Evolutionary conservation across 1,284 basidiomycete species (phyloP).

Genomic region (Papiliotrema nemorosa): DNA sequence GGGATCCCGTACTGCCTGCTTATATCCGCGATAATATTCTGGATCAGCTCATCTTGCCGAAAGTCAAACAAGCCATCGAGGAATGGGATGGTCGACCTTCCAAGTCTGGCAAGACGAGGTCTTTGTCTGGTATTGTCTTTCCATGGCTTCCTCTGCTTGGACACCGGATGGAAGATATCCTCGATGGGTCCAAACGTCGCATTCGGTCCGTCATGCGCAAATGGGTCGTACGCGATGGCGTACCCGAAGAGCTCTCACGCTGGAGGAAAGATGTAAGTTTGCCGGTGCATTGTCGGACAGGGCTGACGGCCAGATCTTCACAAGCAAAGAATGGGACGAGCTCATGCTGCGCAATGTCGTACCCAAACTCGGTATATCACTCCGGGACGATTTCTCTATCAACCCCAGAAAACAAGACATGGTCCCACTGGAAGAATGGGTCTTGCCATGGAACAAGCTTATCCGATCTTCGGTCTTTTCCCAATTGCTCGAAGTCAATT

Average conservation of each 20-base stretch:
- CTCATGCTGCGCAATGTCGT: constrained; percentile 86
- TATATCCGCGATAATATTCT: constrained; percentile 94
- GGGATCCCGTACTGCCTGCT: constrained; percentile 78
- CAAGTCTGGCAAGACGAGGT: constrained; percentile 39
- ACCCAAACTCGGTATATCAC: constrained; percentile 73
- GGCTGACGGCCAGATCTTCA: constrained; percentile 59
- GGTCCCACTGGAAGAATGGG: constrained; percentile 65
- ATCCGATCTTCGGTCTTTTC: constrained; percentile 72
- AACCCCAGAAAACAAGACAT: constrained; percentile 86
- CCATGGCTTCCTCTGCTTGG: constrained; percentile 93
- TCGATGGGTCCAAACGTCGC: constrained; percentile 81
- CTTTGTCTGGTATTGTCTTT: constrained; percentile 80
- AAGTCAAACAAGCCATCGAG: constrained; percentile 76
- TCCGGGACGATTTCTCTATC: constrained; percentile 79
- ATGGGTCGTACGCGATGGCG: constrained; percentile 71
- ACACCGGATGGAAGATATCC: constrained; percentile 67
- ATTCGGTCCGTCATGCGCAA: constrained; percentile 70
- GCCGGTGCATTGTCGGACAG: neutral
- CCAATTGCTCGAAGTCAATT: constrained; percentile 79
- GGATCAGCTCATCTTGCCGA: constrained; percentile 91
- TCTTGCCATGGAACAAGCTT: constrained; percentile 71
- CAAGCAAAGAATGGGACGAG: constrained; percentile 79
- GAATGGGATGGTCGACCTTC: constrained; percentile 66
- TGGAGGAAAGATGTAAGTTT: constrained; percentile 71
- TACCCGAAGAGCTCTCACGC: constrained; percentile 67